Conservation (phyloP, 2,329 filamentous ascomycete genomes). For the Botrytis elliptica region DNA sequence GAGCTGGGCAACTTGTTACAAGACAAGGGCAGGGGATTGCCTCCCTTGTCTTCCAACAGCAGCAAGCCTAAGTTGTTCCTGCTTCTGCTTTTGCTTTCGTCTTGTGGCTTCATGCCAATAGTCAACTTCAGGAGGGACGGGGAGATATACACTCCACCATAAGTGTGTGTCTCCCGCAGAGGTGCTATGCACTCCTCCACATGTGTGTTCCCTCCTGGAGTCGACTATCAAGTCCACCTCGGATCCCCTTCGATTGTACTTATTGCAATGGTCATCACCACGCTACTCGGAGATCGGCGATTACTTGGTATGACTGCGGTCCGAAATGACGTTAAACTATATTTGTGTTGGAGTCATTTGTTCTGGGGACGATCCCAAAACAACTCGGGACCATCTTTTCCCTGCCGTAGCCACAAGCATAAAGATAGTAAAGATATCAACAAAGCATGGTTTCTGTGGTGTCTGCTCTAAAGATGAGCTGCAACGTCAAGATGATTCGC, state of each 20-base stretch:
- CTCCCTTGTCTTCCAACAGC: not conserved
- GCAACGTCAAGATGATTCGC: not conserved
- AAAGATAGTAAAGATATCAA: not conserved
- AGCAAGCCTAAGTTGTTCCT: not conserved
- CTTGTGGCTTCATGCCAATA: not conserved
- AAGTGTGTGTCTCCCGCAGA: not conserved
- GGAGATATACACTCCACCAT: not conserved
- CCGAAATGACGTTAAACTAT: conserved; percentile 1
- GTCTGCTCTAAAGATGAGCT: not conserved
- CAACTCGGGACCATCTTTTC: not conserved
- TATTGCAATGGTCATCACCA: not conserved
- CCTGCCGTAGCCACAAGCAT: not conserved
- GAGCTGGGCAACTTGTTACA: not conserved
- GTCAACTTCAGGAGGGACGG: not conserved
- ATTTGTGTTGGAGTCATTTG: not conserved
- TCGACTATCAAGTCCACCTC: not conserved
- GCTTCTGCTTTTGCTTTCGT: not conserved
- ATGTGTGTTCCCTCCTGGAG: not conserved
- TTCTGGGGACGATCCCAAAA: not conserved
- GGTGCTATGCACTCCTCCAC: not conserved
- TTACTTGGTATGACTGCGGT: not conserved
- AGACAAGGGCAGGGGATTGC: too few relatives aligned
- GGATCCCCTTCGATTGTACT: not conserved
- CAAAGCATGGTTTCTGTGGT: not conserved
- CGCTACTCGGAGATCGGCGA: not conserved